Evolutionary conservation across 305 asterid genomes (phyloP).

Genomic region (Striga hermonthica): DNA sequence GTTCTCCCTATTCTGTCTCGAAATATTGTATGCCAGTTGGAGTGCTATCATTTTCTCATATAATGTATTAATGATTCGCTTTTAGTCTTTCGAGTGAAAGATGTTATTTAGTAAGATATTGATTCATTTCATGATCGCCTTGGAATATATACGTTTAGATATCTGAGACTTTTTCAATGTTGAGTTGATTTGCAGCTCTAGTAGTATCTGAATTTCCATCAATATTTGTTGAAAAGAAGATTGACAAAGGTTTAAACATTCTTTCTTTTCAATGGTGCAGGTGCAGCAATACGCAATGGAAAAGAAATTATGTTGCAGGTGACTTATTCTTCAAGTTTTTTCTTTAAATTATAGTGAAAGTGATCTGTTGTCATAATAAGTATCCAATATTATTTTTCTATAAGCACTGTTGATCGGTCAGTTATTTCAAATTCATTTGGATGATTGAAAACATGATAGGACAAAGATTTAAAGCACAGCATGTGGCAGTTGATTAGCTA

Average conservation of each 20-base stretch:
- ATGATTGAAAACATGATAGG: slow-evolving; percentile 10
- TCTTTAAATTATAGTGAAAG: slow-evolving; percentile 7
- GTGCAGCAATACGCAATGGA: slow-evolving; percentile 62
- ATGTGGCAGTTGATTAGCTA: neutral
- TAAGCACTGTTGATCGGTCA: too few species aligned
- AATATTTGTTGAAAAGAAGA: slow-evolving; percentile 1
- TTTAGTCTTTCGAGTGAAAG: neutral
- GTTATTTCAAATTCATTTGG: neutral
- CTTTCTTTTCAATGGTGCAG: slow-evolving; percentile 45
- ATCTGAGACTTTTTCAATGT: slow-evolving; percentile 7
- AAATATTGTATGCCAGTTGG: slow-evolving; percentile 8
- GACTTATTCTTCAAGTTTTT: slow-evolving; percentile 26
- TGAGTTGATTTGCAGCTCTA: neutral
- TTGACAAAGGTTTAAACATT: slow-evolving; percentile 16
- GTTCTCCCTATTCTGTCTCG: neutral
- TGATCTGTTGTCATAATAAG: slow-evolving; percentile 10
- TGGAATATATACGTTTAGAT: slow-evolving; percentile 14
- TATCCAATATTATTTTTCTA: too few species aligned
- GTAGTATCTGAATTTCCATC: slow-evolving; percentile 10
- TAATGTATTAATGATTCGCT: slow-evolving; percentile 1
- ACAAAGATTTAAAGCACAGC: slow-evolving; percentile 6
- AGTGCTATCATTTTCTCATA: neutral
- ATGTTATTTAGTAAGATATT: slow-evolving; percentile 1
- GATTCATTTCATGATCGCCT: slow-evolving; percentile 10
- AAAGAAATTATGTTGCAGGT: slow-evolving; percentile 87